phyloP scores from a whole-genome alignment of 2,329 filamentous ascomycete genomes.

The Pseudocercospora fuligena region DNA sequence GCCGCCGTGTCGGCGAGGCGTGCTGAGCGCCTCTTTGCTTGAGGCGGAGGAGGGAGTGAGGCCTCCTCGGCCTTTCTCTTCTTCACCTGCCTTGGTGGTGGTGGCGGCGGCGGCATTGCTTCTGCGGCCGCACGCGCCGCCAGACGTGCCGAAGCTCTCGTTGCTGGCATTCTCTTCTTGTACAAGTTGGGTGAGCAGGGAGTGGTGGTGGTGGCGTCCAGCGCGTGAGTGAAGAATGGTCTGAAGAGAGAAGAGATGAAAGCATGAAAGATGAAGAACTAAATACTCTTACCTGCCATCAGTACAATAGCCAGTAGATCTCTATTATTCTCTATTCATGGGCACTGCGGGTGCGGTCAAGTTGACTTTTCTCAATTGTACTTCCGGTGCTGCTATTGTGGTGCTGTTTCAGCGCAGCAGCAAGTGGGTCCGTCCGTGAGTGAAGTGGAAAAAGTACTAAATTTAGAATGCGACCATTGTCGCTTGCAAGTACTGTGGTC shows the following conservation, averaged over 20 bases:
- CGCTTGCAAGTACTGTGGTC: not conserved
- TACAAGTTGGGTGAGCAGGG: not conserved
- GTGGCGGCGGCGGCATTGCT: not conserved
- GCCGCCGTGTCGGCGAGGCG: not conserved
- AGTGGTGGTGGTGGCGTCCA: not conserved
- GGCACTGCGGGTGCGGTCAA: not conserved
- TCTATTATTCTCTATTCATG: constrained; percentile 5
- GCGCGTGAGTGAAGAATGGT: not conserved
- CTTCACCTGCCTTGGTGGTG: not conserved
- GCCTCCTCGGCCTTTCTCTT: constrained; percentile 8
- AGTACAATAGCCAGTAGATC: not conserved
- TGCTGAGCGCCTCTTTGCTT: not conserved
- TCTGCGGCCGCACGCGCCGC: not conserved
- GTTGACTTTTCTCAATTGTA: not conserved
- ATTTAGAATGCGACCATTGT: not conserved
- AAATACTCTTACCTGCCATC: not conserved
- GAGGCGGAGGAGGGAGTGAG: constrained; percentile 6
- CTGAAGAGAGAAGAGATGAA: not conserved
- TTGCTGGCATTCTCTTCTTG: not conserved
- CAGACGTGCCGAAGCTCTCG: not conserved
- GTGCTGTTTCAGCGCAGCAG: not conserved
- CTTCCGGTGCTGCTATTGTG: not conserved
- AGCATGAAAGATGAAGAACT: not conserved
- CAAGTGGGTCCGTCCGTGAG: not conserved
- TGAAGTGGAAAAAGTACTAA: not conserved